Evolutionary conservation across 169 alveolate genomes (phyloP), one percentile per base, ranked within the genome.

Genomic region (Plasmodium gonderi): DNA sequence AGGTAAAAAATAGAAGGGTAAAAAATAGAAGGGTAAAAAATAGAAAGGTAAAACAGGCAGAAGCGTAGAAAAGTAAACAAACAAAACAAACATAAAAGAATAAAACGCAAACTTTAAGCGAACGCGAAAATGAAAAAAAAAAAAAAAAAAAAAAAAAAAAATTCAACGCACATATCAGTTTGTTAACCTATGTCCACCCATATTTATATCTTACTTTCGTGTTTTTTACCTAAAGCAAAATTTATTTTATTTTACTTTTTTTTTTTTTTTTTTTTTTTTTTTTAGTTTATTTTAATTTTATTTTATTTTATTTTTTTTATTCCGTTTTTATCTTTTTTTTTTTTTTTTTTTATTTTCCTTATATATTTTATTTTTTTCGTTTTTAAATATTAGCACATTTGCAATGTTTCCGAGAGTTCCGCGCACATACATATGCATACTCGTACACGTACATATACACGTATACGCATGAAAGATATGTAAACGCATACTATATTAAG

Each of bases 381-480:
- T 42, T 76, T 44, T 38, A 76, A 76, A 76, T 26, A 49, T 51
- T 76, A 76, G 64, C 64, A 42, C 23, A 45, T 60, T 38, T 36
- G 47, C 54, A 31, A 60, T 78, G 33, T 31, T 47, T n/a, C 45
- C 47, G 38, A 78, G 54, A 26, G 54, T 36, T 36, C 38, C 65
- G 36, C 65, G 87, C 65, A 67, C 65, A 38, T 78, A 23, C 69
- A 31, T 54, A 54, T 54, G 69, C 69, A 54, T n/a, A n/a, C n/a
- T n/a, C n/a, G n/a, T n/a, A n/a, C n/a, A n/a, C n/a, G n/a, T n/a
- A n/a, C n/a, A n/a, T n/a, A n/a, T n/a, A n/a, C n/a, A 47, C 47
- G 44, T 74, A 74, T n/a, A n/a, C n/a, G 17, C 11, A 38, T 14
- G 17, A 68, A 7, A 23, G 38, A 44, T 36, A n/a, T 75, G 44